Evolutionary conservation across 73 alveolate genomes (phyloP).

Genomic region (Paramecium primaurelia): DNA sequence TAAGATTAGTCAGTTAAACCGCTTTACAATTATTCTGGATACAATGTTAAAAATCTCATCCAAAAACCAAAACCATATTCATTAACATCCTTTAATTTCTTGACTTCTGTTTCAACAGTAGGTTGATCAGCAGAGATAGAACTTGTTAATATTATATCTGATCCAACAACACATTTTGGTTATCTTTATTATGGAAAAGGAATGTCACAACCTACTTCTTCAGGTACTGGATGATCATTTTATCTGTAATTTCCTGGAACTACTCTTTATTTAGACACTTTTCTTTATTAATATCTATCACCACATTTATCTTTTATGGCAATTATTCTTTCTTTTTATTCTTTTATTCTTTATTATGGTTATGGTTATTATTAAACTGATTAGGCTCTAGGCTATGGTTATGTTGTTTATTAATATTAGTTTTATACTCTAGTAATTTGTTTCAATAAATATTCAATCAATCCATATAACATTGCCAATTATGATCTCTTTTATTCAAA

Average conservation of each 20-base stretch:
- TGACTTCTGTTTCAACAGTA: constrained; percentile 5
- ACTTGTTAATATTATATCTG: not conserved
- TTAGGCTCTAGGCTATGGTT: not conserved
- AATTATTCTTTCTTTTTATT: not conserved
- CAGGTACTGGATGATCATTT: constrained; percentile 39
- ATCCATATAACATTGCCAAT: constrained; percentile 28
- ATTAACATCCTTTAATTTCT: constrained; percentile 9
- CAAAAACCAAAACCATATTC: constrained; percentile 43
- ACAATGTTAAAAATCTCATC: constrained; percentile 8
- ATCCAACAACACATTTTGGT: constrained; percentile 29
- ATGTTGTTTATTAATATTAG: not conserved
- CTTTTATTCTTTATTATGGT: not conserved
- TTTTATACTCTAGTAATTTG: not conserved
- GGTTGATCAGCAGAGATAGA: constrained; percentile 11
- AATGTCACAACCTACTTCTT: not conserved
- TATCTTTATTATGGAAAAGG: not conserved
- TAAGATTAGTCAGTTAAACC: not conserved
- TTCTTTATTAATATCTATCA: not conserved
- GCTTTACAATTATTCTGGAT: not conserved
- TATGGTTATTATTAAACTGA: not conserved
- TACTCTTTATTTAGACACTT: not conserved
- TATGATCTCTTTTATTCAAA: not conserved
- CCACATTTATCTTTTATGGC: not conserved
- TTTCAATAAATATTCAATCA: constrained; percentile 24
- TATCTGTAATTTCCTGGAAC: constrained; percentile 7